Conservation (phyloP, 2,329 filamentous ascomycete genomes). For the Alternaria panax region DNA sequence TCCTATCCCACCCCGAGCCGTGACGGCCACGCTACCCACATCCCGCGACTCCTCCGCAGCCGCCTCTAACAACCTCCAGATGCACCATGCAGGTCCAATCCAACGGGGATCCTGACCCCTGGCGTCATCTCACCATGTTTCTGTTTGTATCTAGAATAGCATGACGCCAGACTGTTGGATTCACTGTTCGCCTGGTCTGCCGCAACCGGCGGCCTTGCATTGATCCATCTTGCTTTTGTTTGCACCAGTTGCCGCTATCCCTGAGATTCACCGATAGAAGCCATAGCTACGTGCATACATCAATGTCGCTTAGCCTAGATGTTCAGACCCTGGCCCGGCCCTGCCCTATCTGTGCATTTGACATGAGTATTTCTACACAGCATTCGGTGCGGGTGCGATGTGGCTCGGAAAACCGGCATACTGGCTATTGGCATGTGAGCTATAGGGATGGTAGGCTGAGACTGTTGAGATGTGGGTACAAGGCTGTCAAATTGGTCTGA, state of each 20-base stretch:
- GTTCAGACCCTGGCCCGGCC: not conserved
- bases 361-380: constrained; percentile 5
- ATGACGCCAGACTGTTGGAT: constrained; percentile 10
- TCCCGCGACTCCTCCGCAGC: constrained; percentile 10
- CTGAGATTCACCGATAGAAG: constrained; percentile 4
- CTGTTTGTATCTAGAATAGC: constrained; percentile 1
- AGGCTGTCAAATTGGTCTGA: constrained; percentile 1
- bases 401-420: not conserved
- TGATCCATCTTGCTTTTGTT: constrained; percentile 13
- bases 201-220: constrained; percentile 10
- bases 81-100: constrained; percentile 3
- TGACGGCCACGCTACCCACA: constrained; percentile 6
- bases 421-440: constrained; percentile 3
- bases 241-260: constrained; percentile 5
- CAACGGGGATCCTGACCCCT: constrained; percentile 10
- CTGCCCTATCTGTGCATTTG: constrained; percentile 13
- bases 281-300: not conserved
- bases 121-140: constrained; percentile 2
- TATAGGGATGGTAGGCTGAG: constrained; percentile 7
- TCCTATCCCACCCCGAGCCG: constrained; percentile 8
- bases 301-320: constrained; percentile 5
- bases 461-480: constrained; percentile 3
- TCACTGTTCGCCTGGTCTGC: constrained; percentile 10
- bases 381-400: not conserved
- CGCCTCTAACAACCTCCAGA: constrained; percentile 3